Conservation (phyloP, 306 rosid species). For the Acacia confusa region DNA sequence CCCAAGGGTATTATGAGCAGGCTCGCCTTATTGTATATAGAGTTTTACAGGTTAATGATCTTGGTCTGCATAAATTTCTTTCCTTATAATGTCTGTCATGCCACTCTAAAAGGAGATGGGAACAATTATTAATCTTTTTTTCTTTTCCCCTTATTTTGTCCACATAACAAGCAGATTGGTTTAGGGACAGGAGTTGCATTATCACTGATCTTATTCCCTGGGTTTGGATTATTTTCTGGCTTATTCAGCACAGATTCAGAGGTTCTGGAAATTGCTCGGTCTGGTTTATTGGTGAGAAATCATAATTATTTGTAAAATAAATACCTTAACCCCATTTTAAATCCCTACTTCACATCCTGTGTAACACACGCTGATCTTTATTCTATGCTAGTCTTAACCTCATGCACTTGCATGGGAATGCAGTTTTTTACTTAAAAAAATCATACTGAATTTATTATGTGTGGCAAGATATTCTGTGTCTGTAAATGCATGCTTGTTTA, state of each 20-base stretch:
- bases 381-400: background rate
- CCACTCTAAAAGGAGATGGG: background rate
- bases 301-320: conserved; percentile 11
- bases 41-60: conserved; percentile 67
- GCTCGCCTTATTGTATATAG: conserved; percentile 68
- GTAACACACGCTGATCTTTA: background rate
- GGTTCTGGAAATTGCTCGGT: conserved; percentile 70
- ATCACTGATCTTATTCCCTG: conserved; percentile 65
- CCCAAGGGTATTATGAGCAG: conserved; percentile 69
- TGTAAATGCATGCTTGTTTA: conserved; percentile 20
- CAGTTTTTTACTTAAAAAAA: background rate
- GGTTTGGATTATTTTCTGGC: conserved; percentile 75
- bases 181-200: conserved; percentile 60
- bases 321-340: background rate
- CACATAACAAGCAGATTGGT: conserved; percentile 65
- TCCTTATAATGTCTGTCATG: background rate
- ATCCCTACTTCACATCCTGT: background rate
- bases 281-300: conserved; percentile 79
- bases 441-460: background rate
- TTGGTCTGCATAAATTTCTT: conserved; percentile 21
- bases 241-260: conserved; percentile 77
- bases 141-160: conserved; percentile 28
- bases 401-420: background rate
- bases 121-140: conserved; percentile 28
- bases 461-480: background rate